Evolutionary conservation across 306 rosid genomes (phyloP).

Genomic region (Senna tora): DNA sequence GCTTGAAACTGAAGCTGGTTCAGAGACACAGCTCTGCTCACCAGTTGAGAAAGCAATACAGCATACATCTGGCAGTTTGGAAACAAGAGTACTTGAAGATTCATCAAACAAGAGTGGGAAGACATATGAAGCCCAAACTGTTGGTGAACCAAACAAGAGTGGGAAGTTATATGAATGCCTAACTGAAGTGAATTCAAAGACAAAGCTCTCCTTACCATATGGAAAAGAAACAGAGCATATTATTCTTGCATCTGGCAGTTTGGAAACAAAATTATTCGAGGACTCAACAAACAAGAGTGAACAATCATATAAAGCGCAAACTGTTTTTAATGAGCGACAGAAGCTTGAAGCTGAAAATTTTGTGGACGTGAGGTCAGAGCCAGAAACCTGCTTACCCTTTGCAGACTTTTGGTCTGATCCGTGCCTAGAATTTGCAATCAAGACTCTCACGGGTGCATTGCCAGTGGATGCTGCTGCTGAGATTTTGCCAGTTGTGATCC

Average conservation of each 20-base stretch:
- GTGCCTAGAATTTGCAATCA: constrained; percentile 73
- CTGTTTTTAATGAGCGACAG: constrained; percentile 34
- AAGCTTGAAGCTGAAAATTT: constrained; percentile 33
- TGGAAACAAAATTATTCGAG: not conserved
- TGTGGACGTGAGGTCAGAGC: constrained; percentile 35
- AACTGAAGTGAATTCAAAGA: constrained; percentile 38
- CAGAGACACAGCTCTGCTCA: constrained; percentile 43
- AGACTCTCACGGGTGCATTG: constrained; percentile 71
- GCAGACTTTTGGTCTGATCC: constrained; percentile 75
- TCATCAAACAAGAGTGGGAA: constrained; percentile 38
- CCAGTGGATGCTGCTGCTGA: constrained; percentile 55
- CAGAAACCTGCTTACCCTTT: constrained; percentile 44
- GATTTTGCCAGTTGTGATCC: constrained; percentile 32
- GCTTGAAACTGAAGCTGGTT: constrained; percentile 37
- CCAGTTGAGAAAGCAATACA: constrained; percentile 14
- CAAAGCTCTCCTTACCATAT: constrained; percentile 41
- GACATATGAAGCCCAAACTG: constrained; percentile 33
- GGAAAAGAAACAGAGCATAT: not conserved
- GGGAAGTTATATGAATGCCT: constrained; percentile 23
- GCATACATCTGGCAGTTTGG: constrained; percentile 15
- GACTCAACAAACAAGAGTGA: not conserved
- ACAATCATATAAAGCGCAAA: constrained; percentile 24
- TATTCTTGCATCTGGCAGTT: constrained; percentile 34
- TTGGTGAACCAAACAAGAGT: not conserved
- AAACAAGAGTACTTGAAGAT: constrained; percentile 31